Evolutionary conservation across 306 rosid species (phyloP), one percentile per base, ranked within the genome.

Genomic region (Begonia masoniana): DNA sequence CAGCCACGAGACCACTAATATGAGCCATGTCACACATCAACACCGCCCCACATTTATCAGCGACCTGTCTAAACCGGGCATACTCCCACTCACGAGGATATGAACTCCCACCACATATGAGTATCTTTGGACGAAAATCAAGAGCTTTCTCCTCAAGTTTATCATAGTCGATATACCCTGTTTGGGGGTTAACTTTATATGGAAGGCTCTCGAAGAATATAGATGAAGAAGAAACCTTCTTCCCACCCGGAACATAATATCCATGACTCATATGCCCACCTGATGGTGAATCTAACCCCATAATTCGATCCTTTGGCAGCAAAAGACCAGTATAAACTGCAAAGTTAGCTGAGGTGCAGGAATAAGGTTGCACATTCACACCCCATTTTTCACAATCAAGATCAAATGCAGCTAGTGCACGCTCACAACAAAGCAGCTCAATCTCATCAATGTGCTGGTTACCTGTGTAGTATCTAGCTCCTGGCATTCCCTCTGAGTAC

Each of bases 11-110:
- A 60, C 93, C 97, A 42, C 97, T 79, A 55, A 88, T 79, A 69
- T 88, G 97, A 68, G 97, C 86, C 86, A 82, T 84, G 62, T 88
- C 95, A 68, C 88, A 88, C 93, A 88, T 82, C 79, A 88, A 67
- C 10, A 71, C 60, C 4, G 86, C 95, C 31, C 92, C 92, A 21
- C 93, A 82, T 72, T 77, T 84, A 74, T 88, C 93, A 13, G 95
- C 95, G 66, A 79, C 67, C 67, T 57, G 73, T 57, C 88, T 74
- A 63, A 80, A 77, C 81, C 79, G 68, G 3, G 65, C 76, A 52
- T 82, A 88, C 61, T 88, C 93, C 95, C 95, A 84, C 61, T 84
- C 93, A 48, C 86, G 62, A 7, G 95, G 95, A 57, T 88, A 88
- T 2, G 93, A 82, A 70, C 95, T 84, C 11, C 88, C 97, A 14